phyloP scores from a whole-genome alignment of 768 basidiomycete genomes.

The Auriscalpium vulgare region DNA sequence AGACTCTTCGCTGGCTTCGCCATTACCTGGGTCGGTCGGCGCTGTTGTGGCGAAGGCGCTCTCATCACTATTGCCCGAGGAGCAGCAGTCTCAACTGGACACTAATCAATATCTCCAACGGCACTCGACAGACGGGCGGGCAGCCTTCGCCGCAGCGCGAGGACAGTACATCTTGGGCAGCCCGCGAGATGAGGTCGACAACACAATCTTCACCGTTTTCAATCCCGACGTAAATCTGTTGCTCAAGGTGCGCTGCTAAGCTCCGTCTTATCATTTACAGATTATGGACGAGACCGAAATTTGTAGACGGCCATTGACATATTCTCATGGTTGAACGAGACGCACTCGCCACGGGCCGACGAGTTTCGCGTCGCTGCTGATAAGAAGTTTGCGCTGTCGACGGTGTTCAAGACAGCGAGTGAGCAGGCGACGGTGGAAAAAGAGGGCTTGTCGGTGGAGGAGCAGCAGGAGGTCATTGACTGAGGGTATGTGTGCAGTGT shows the following conservation, averaged over 20 bases:
- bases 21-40: conserved; percentile 38
- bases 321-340: conserved; percentile 38
- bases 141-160: conserved; percentile 58
- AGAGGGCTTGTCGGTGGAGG: conserved; percentile 7
- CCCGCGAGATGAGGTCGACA: conserved; percentile 53
- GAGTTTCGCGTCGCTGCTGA: conserved; percentile 56
- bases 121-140: conserved; percentile 40
- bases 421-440: conserved; percentile 35
- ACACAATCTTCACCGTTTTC: conserved; percentile 42
- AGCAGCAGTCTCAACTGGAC: conserved; percentile 52
- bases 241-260: conserved; percentile 34
- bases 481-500: too few relatives aligned
- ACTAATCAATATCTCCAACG: conserved; percentile 72
- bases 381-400: conserved; percentile 49
- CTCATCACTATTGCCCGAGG: conserved; percentile 44
- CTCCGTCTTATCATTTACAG: not conserved
- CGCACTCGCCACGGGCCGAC: conserved; percentile 45
- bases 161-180: conserved; percentile 40
- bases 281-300: not conserved
- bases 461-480: not conserved
- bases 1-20: conserved; percentile 40
- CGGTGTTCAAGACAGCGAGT: conserved; percentile 50
- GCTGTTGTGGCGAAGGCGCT: conserved; percentile 42
- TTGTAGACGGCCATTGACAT: conserved; percentile 45
- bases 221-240: conserved; percentile 34